Percentiles rank a stretch among this genome's conserved stretches.
Evolutionary conservation across 331 rosid genomes (phyloP).

Genomic region (Ulmus americana): DNA sequence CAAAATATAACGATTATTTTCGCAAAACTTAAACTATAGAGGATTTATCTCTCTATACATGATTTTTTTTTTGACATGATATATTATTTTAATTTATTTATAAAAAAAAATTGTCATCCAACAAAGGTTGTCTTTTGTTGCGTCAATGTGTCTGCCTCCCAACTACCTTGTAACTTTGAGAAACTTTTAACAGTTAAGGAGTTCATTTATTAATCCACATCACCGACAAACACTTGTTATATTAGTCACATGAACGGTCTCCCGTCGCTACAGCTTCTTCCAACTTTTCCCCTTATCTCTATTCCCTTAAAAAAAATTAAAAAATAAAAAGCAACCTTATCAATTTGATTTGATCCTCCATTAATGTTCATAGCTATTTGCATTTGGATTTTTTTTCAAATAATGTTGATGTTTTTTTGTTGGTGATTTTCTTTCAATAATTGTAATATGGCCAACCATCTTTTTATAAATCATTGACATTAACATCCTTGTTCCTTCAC

Average conservation of each 20-base stretch:
- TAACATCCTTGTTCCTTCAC: not conserved
- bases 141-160: conserved; percentile 12
- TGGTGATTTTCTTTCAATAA: conserved; percentile 1
- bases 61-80: too few species aligned
- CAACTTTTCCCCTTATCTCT: too few species aligned
- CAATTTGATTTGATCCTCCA: conserved; percentile 7
- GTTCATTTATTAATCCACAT: conserved; percentile 19
- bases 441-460: not conserved
- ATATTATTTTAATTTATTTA: not conserved
- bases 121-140: not conserved
- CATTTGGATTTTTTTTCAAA: not conserved
- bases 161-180: not conserved
- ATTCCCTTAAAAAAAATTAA: not conserved
- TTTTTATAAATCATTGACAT: conserved; percentile 13
- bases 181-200: conserved; percentile 22
- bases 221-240: conserved; percentile 1
- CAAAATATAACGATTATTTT: too few species aligned
- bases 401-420: not conserved
- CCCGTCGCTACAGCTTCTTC: too few species aligned
- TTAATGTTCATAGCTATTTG: not conserved
- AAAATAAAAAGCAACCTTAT: not conserved
- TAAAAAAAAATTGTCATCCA: not conserved
- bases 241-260: not conserved
- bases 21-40: too few species aligned
- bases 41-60: too few species aligned